Conservation (phyloP, 805 yeast species). For the Candida nitratophila region DNA sequence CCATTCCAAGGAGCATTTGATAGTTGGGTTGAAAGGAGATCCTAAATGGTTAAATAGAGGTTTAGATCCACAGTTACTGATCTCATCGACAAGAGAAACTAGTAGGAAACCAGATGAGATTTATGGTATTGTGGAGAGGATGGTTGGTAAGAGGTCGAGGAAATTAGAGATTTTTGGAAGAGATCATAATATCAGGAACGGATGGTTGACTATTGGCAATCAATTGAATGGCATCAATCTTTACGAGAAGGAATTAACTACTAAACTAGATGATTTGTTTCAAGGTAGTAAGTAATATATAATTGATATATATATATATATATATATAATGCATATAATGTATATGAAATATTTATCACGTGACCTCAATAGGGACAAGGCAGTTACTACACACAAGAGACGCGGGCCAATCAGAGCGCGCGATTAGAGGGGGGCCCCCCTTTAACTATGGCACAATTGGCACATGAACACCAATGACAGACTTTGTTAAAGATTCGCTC, state of each 20-base stretch:
- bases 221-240: constrained; percentile 58
- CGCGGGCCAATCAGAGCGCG: constrained; percentile 1
- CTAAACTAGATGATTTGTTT: too few relatives aligned
- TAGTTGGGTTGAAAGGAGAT: constrained; percentile 79
- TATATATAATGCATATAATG: too few relatives aligned
- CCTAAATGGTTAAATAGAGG: constrained; percentile 64
- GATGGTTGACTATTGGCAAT: constrained; percentile 86
- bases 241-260: constrained; percentile 47
- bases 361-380: too few relatives aligned
- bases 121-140: constrained; percentile 76
- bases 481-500: too few relatives aligned
- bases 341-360: too few relatives aligned
- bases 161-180: constrained; percentile 89
- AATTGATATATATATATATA: too few relatives aligned
- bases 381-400: too few relatives aligned
- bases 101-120: constrained; percentile 87
- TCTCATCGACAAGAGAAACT: constrained; percentile 81
- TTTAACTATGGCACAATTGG: not conserved
- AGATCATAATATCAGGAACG: constrained; percentile 77
- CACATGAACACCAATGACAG: not conserved
- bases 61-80: constrained; percentile 70
- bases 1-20: constrained; percentile 86
- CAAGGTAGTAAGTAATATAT: too few relatives aligned
- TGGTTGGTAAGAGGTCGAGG: constrained; percentile 70
- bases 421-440: too few relatives aligned